Conservation (phyloP, 192 early-diverging fungal genomes). For the Linnemannia elongata region DNA sequence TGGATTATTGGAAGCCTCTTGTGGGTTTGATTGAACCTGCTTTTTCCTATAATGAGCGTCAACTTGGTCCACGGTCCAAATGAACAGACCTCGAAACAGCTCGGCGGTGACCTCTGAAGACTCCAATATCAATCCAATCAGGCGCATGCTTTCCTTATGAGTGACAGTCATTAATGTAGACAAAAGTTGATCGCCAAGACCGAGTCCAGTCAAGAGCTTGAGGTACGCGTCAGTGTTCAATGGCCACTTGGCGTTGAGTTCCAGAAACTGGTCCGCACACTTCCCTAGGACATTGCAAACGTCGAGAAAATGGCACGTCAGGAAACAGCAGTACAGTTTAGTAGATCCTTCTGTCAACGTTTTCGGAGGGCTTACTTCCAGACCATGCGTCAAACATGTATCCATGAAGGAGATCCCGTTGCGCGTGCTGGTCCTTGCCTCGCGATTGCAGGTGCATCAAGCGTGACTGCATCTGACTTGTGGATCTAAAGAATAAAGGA, state of each 20-base stretch:
- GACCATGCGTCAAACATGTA: slow-evolving; percentile 54
- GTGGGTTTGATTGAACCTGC: not conserved
- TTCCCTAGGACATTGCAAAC: slow-evolving; percentile 12
- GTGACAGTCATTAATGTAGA: slow-evolving; percentile 5
- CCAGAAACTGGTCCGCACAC: slow-evolving; percentile 39
- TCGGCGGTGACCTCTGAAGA: not conserved
- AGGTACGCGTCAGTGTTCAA: slow-evolving; percentile 23
- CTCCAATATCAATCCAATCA: not conserved
- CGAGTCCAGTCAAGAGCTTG: not conserved
- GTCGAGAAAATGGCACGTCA: not conserved
- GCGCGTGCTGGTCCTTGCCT: not conserved
- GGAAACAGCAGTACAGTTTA: not conserved
- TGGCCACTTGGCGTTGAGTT: slow-evolving; percentile 23
- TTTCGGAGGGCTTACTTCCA: slow-evolving; percentile 5
- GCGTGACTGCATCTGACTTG: not conserved
- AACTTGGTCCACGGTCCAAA: slow-evolving; percentile 23
- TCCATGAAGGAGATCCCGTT: slow-evolving; percentile 28
- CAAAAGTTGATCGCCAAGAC: slow-evolving; percentile 11
- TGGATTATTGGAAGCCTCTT: not conserved
- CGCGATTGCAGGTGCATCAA: slow-evolving; percentile 8
- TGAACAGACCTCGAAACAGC: slow-evolving; percentile 9
- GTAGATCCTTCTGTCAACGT: too few species aligned
- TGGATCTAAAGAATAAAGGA: slow-evolving; percentile 8
- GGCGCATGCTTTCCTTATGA: slow-evolving; percentile 9
- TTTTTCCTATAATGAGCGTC: not conserved